These are phyloP conservation scores for Naganishia antarctica DNA, from an alignment of 768 basidiomycete species.

Conservation along the genomic window DNA sequence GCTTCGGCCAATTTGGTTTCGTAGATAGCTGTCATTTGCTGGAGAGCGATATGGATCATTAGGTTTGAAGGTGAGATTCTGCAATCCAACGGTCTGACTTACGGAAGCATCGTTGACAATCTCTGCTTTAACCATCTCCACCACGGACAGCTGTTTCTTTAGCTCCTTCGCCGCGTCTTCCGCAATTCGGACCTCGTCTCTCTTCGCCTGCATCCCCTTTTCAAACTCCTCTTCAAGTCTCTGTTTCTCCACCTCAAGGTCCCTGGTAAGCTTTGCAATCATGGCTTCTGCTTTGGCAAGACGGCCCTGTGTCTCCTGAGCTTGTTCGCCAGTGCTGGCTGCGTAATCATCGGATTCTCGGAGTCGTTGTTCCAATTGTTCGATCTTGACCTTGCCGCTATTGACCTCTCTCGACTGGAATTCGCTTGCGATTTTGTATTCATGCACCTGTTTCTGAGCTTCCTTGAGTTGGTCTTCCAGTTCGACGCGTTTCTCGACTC, in stretches of 20 bases:
- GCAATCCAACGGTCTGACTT: not conserved
- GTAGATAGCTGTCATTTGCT: conserved; percentile 49
- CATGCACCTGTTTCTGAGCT: conserved; percentile 11
- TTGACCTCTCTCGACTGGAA: conserved; percentile 22
- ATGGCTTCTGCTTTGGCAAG: conserved; percentile 33
- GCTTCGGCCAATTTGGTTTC: conserved; percentile 59
- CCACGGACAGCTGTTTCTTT: conserved; percentile 49
- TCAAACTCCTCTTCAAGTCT: conserved; percentile 37
- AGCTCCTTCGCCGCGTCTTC: conserved; percentile 75
- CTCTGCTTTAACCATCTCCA: conserved; percentile 17
- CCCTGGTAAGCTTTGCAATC: conserved; percentile 37
- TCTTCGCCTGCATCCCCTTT: conserved; percentile 42
- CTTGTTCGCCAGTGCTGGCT: conserved; percentile 20
- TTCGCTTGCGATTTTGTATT: conserved; percentile 26
- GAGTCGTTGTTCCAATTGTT: conserved; percentile 34
- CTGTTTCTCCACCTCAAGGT: conserved; percentile 37
- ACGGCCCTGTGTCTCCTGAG: conserved; percentile 7
- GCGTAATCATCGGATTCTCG: conserved; percentile 28
- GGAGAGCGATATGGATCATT: not conserved
- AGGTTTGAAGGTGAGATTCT: too few relatives aligned
- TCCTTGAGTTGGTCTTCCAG: conserved; percentile 36
- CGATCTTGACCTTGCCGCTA: conserved; percentile 19
- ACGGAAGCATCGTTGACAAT: conserved; percentile 17
- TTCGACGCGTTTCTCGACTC: conserved; percentile 30
- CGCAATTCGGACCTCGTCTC: conserved; percentile 55